Evolutionary conservation across 1,139 yeast genomes (phyloP), one percentile per base, ranked within the genome.

Genomic region (Hyphopichia burtonii): DNA sequence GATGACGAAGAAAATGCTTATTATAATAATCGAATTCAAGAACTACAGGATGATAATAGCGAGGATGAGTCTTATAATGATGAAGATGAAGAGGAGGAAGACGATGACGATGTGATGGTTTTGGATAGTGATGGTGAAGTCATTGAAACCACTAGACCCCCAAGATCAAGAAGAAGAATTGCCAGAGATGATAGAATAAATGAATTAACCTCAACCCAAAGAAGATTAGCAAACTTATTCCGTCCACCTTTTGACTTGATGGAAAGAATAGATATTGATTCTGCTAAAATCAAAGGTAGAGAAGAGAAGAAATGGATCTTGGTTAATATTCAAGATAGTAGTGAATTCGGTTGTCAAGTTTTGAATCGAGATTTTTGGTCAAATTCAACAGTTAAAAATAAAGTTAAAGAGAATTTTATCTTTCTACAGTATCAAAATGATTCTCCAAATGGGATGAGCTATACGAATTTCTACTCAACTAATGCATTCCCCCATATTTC

Each of bases 321-420:
- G 53, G 74, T 93, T 27, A 94, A 93, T 58, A 80, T 94, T 38
- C 99, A 94, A 61, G 94, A 93, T 54, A 69, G 82, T 17, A 69
- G 85, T 1, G 95, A 89, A 55, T 94, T 94, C 56, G 80, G 80
- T 50, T 91, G 97, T 55, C 99, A 93, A 59, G 83, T 86, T 27
- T 66, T 94, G 42, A 94, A 94, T 63, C 76, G 99, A 45, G 99
- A 94, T 63, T 80, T 94, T 50, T 94, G 98, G 98, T 81, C 95
- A 18, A 76, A 84, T 43, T 53, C 65, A n/a, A 71, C 72, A 2
- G 75, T 94, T 15, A 90, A 88, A 59, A 76, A 73, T 19, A 54
- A 80, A 2, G 83, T 93, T 3, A 71, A 70, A 39, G 82, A 79
- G 31, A 74, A 84, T 57, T 94, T 94, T 55, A 63, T 93, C 4